These are phyloP conservation scores for Xylariaceae sp. DNA, from an alignment of 2,329 filamentous ascomycete genomes.

Conservation along the genomic window DNA sequence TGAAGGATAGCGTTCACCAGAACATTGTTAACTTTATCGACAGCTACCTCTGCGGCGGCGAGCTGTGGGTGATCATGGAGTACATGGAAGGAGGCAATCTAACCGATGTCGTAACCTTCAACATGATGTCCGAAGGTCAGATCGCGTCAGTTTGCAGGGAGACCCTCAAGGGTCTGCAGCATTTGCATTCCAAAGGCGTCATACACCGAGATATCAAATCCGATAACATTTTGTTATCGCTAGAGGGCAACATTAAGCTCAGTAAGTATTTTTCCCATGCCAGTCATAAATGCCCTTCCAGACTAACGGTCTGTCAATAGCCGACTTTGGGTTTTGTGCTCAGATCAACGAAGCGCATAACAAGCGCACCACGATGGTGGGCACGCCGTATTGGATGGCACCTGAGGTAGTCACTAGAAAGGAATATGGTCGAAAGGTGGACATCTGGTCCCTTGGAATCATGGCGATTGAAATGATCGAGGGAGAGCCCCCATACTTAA, in stretches of 20 bases:
- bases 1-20: slow-evolving; percentile 97
- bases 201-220: slow-evolving; percentile 99
- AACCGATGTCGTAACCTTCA: slow-evolving; percentile 97
- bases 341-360: slow-evolving; percentile 96
- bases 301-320: slow-evolving; percentile 40
- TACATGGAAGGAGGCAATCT: slow-evolving; percentile 98
- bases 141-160: slow-evolving; percentile 95
- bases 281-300: neutral
- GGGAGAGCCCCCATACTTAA: slow-evolving; percentile 93
- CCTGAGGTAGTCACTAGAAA: slow-evolving; percentile 96
- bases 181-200: slow-evolving; percentile 94
- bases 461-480: slow-evolving; percentile 99
- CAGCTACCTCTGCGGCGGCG: slow-evolving; percentile 82
- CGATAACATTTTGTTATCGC: slow-evolving; percentile 89
- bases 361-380: slow-evolving; percentile 98
- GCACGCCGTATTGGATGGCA: slow-evolving; percentile 99
- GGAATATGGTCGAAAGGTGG: slow-evolving; percentile 96
- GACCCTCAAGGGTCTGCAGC: slow-evolving; percentile 85
- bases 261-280: slow-evolving; percentile 55
- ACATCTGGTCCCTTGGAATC: slow-evolving; percentile 97
- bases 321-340: slow-evolving; percentile 97
- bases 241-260: slow-evolving; percentile 95
- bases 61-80: slow-evolving; percentile 99
- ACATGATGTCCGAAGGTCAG: slow-evolving; percentile 97
- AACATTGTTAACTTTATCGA: slow-evolving; percentile 99